A percentile compares a stretch with the other conserved stretches of the same genome.
These are phyloP conservation scores for Candida tibetensis DNA, from an alignment of 805 yeast species.

Conservation along the genomic window DNA sequence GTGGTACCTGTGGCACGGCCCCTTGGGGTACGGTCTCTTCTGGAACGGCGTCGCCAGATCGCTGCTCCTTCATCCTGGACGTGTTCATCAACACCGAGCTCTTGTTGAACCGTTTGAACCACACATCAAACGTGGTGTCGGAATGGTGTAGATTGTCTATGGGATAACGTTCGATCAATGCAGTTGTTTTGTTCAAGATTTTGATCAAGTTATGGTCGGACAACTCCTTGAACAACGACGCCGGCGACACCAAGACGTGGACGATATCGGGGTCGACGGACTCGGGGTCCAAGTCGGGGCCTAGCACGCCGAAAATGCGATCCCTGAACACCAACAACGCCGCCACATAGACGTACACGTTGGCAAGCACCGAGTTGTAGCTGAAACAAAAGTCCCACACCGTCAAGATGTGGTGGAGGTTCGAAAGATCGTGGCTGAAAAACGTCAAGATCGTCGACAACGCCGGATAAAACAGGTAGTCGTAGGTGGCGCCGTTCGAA, in stretches of 20 bases:
- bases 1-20: not conserved
- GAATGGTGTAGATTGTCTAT: constrained; percentile 19
- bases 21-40: not conserved
- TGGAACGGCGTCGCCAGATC: too few species aligned
- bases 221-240: constrained; percentile 24
- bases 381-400: constrained; percentile 72
- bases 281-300: constrained; percentile 8
- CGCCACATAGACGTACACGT: constrained; percentile 61
- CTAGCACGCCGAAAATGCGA: constrained; percentile 33
- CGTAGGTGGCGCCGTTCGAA: constrained; percentile 27
- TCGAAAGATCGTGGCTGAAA: constrained; percentile 67
- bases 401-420: constrained; percentile 46
- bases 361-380: constrained; percentile 50
- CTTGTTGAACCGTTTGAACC: constrained; percentile 35
- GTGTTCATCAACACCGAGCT: constrained; percentile 35
- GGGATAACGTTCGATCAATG: constrained; percentile 24
- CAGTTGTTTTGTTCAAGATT: constrained; percentile 26
- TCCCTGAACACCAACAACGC: constrained; percentile 47
- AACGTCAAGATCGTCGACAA: constrained; percentile 76
- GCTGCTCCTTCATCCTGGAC: constrained; percentile 19
- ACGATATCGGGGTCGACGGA: constrained; percentile 32
- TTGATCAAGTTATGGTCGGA: constrained; percentile 26
- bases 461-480: constrained; percentile 49
- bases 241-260: constrained; percentile 36
- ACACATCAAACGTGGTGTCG: constrained; percentile 23